These are phyloP conservation scores for Parafenestella ontariensis DNA, from an alignment of 2,329 filamentous ascomycete species.

Conservation along the genomic window DNA sequence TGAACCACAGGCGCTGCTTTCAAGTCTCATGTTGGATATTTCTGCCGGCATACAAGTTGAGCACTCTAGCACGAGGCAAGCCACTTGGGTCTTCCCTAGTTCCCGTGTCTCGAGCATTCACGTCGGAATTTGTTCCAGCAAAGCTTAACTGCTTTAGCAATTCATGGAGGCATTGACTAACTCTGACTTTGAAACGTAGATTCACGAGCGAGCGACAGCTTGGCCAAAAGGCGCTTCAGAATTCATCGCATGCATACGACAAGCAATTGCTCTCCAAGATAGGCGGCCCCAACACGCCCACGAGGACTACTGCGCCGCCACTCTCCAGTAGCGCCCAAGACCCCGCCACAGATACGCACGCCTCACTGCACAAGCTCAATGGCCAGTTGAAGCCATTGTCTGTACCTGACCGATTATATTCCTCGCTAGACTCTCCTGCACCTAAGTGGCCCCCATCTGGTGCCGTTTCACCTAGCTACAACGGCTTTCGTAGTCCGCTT, in stretches of 20 bases:
- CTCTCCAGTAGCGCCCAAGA: slow-evolving; percentile 46
- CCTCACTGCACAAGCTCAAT: slow-evolving; percentile 51
- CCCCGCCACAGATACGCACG: slow-evolving; percentile 43
- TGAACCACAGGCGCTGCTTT: neutral
- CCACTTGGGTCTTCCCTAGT: neutral
- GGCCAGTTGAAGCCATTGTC: slow-evolving; percentile 55
- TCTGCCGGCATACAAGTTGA: neutral
- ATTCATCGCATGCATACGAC: slow-evolving; percentile 68
- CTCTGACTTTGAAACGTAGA: slow-evolving; percentile 45
- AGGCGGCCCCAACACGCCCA: slow-evolving; percentile 64
- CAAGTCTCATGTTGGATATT: slow-evolving; percentile 3
- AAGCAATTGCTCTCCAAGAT: slow-evolving; percentile 68
- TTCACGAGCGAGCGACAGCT: slow-evolving; percentile 67
- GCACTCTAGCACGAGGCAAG: too few species aligned
- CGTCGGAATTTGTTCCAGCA: neutral
- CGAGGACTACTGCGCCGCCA: slow-evolving; percentile 49
- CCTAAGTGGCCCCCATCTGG: slow-evolving; percentile 52
- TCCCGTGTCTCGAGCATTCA: neutral
- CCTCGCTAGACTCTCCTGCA: slow-evolving; percentile 49
- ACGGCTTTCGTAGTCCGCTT: slow-evolving; percentile 52
- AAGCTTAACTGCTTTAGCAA: neutral
- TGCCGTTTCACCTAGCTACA: slow-evolving; percentile 53
- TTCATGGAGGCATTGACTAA: slow-evolving; percentile 13
- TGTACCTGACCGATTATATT: slow-evolving; percentile 52
- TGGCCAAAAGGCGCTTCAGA: slow-evolving; percentile 63